These are phyloP conservation scores for Macroventuria anomochaeta DNA, from an alignment of 2,329 filamentous ascomycete species.

Conservation along the genomic window DNA sequence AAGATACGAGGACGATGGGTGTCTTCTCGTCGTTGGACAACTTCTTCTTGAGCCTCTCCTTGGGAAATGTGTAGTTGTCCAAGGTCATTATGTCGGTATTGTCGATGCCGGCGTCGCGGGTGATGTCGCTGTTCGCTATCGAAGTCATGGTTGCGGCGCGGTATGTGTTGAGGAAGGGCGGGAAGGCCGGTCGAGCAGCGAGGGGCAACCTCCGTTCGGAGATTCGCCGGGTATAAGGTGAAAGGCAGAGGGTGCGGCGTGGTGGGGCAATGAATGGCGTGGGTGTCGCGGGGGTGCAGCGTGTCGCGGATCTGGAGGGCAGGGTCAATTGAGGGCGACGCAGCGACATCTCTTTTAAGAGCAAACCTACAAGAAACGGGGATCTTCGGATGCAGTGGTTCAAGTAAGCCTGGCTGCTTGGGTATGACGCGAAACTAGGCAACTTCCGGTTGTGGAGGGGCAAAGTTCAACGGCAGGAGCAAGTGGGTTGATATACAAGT, in stretches of 20 bases:
- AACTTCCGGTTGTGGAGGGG: slow-evolving; percentile 19
- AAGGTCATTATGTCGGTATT: slow-evolving; percentile 44
- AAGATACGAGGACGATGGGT: slow-evolving; percentile 72
- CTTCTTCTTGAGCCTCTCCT: slow-evolving; percentile 63
- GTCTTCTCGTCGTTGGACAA: slow-evolving; percentile 64
- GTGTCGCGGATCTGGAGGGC: slow-evolving; percentile 15
- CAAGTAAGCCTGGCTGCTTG: slow-evolving; percentile 6
- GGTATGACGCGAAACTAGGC: slow-evolving; percentile 27
- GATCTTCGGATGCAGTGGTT: slow-evolving; percentile 20
- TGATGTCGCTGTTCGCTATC: slow-evolving; percentile 25
- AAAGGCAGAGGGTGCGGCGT: slow-evolving; percentile 8
- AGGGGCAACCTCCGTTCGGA: slow-evolving; percentile 18
- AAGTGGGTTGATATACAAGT: background rate
- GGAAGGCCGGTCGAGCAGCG: slow-evolving; percentile 12
- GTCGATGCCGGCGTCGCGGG: slow-evolving; percentile 34
- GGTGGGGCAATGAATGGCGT: slow-evolving; percentile 1
- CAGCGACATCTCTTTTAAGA: slow-evolving; percentile 22
- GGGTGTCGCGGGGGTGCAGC: slow-evolving; percentile 6
- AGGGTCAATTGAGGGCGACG: slow-evolving; percentile 26
- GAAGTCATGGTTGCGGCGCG: slow-evolving; percentile 33
- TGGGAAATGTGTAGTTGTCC: slow-evolving; percentile 66
- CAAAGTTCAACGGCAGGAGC: slow-evolving; percentile 1
- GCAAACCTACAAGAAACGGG: slow-evolving; percentile 27
- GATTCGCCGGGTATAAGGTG: slow-evolving; percentile 16
- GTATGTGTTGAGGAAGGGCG: background rate